A percentile compares a stretch with the other conserved stretches of the same genome.
phyloP scores from a whole-genome alignment of 805 yeast genomes.

The Isabelozyma pseudorhagii region DNA sequence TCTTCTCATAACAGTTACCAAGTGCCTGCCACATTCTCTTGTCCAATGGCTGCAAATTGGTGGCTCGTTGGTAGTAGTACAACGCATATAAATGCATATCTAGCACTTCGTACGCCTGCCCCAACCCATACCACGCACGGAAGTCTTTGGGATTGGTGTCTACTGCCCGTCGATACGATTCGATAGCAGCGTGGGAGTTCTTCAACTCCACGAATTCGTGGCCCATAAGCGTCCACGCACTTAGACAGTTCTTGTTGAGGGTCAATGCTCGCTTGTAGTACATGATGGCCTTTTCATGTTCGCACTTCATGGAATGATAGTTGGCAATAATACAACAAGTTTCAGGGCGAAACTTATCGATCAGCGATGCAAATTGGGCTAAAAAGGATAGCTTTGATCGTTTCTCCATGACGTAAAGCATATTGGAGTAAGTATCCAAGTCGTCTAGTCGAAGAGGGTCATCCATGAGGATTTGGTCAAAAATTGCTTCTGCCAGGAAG shows the following conservation, averaged over 20 bases:
- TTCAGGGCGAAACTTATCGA: constrained; percentile 88
- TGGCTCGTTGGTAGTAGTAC: constrained; percentile 89
- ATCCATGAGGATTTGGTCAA: constrained; percentile 64
- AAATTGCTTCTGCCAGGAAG: constrained; percentile 69
- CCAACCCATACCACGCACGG: constrained; percentile 97
- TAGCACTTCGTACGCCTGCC: constrained; percentile 95
- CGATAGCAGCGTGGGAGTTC: constrained; percentile 96
- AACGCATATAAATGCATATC: constrained; percentile 93
- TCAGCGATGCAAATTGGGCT: constrained; percentile 79
- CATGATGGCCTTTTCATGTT: constrained; percentile 92
- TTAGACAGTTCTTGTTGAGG: constrained; percentile 71
- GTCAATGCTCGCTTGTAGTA: constrained; percentile 88
- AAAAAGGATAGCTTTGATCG: constrained; percentile 76
- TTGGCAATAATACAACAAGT: constrained; percentile 94
- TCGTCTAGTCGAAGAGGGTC: constrained; percentile 92
- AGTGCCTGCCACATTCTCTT: constrained; percentile 96
- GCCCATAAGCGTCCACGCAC: constrained; percentile 99
- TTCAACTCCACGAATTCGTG: constrained; percentile 96
- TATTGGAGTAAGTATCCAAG: constrained; percentile 90
- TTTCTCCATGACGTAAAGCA: constrained; percentile 90
- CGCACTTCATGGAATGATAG: constrained; percentile 85
- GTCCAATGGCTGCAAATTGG: constrained; percentile 83
- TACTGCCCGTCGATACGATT: constrained; percentile 88
- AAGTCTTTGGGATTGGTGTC: constrained; percentile 87
- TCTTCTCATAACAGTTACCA: constrained; percentile 82